Evolutionary conservation across 1,284 basidiomycete genomes (phyloP), one percentile per base, ranked within the genome.

Genomic region (Sanghuangporus weigelae): DNA sequence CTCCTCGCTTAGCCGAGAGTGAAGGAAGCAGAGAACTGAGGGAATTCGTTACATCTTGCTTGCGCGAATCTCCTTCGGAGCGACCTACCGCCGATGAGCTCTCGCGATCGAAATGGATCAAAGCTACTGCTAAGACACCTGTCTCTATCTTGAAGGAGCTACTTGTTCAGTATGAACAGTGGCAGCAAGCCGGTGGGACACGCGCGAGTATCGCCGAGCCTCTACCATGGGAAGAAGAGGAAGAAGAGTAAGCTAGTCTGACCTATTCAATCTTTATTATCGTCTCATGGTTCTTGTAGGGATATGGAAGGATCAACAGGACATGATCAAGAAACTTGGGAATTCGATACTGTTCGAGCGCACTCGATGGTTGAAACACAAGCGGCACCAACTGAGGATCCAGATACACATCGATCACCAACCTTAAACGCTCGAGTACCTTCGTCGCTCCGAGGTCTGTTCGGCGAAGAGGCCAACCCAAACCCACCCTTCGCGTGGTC

Each of bases 81-180:
- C 88, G 97, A 49, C 80, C 92, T 21, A 81, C 89, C 8, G 95
- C 96, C 6, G 97, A 98, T 59, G 96, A 99, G 69, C 81, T 99
- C 2, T 73, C 81, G 7, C 96, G 92, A 75, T 84, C 86, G n/a
- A 96, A 93, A 71, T 99, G 96, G 95, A 95, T 98, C 70, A 95
- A 92, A 71, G 80, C 84, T 12, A 76, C 85, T 23, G 77, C 84
- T 39, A 96, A 92, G 77, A 78, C 84, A 3, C 84, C 87, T 0
- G 76, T 93, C 7, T 80, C 86, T 0, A 76, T 86, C 8, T 78
- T 99, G n/a, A 90, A 89, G 69, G 96, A 98, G 65, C 81, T 98
- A 49, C 84, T 98, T 56, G 76, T 84, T 35, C 85, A 89, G 38
- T 91, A 91, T 70, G 84, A 88, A 62, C 76, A 80, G 0, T 93